Evolutionary conservation across 2,329 filamentous ascomycete genomes (phyloP), one percentile per base, ranked within the genome.

Genomic region (Botrytis galanthina): DNA sequence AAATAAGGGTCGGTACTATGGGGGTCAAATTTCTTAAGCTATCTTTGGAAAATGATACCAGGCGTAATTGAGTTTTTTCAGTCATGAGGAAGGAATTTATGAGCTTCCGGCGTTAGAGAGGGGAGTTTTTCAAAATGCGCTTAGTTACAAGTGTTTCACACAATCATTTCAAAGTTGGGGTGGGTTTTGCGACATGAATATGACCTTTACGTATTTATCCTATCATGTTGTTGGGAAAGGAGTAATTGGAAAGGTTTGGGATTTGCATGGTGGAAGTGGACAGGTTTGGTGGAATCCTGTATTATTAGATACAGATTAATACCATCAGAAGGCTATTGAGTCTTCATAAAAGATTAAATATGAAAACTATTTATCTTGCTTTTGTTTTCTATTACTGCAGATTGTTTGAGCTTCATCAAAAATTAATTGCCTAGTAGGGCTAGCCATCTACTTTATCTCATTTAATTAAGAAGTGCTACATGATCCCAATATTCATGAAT

Each of bases 131-230:
- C 48, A 22, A 68, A 57, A 37, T 42, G 42, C 35, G 42, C 66
- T 68, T 51, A n/a, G 26, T 32, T 22, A 42, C 46, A 16, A 57
- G 48, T 32, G 66, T 37, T 60, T 72, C 60, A 39, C n/a, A 59
- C 69, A 59, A 37, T 69, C 63, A 68, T 68, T 72, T 72, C 35
- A 54, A n/a, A 57, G 35, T 46, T 69, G 62, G 57, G 3, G 22
- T 18, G 44, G 42, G 20, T 29, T 57, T 66, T 35, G 35, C 4
- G 60, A 42, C 26, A 68, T 68, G 51, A 60, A 35, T 26, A 72
- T 72, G 71, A 60, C 18, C n/a, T 60, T 72, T 46, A 72, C 48
- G 70, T 72, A 35, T 46, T 37, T 32, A 69, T 69, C 32, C 32
- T 26, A 42, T 60, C 71, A 69, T 35, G 48, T n/a, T 6, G 9